Conservation (phyloP, 2,329 filamentous ascomycete genomes). For the Penicillium paneum region DNA sequence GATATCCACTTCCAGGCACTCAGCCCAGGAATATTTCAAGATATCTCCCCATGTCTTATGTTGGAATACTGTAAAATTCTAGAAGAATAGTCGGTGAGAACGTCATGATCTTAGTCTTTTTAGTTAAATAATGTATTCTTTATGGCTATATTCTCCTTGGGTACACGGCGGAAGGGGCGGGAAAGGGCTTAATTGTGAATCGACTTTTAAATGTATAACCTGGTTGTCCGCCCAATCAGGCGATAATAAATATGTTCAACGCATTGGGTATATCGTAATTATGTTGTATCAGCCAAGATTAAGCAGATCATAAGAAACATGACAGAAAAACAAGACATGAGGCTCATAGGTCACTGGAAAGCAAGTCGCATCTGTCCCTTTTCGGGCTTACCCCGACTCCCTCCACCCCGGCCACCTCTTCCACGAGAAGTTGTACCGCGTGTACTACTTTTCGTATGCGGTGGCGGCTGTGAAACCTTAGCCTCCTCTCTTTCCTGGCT, state of each 20-base stretch:
- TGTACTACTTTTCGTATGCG: constrained; percentile 11
- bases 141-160: too few relatives aligned
- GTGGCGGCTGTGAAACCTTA: constrained; percentile 16
- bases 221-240: background rate
- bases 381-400: constrained; percentile 31
- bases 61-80: too few relatives aligned
- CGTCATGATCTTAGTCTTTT: too few relatives aligned
- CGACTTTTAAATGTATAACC: too few relatives aligned
- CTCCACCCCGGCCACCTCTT: constrained; percentile 24
- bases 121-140: too few relatives aligned
- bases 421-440: constrained; percentile 21
- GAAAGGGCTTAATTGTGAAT: too few relatives aligned
- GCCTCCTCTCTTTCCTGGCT: constrained; percentile 54
- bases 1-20: background rate
- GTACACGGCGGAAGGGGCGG: too few relatives aligned
- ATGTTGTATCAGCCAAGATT: background rate
- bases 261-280: constrained; percentile 1
- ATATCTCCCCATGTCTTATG: too few relatives aligned
- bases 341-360: constrained; percentile 26
- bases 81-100: too few relatives aligned
- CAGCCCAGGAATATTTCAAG: background rate
- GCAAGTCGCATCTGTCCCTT: constrained; percentile 38
- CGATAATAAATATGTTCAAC: background rate
- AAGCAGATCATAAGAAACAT: background rate
- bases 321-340: background rate